Evolutionary conservation across 192 early-diverging fungal species (phyloP).

Genomic region (Backusella psychrophila): DNA sequence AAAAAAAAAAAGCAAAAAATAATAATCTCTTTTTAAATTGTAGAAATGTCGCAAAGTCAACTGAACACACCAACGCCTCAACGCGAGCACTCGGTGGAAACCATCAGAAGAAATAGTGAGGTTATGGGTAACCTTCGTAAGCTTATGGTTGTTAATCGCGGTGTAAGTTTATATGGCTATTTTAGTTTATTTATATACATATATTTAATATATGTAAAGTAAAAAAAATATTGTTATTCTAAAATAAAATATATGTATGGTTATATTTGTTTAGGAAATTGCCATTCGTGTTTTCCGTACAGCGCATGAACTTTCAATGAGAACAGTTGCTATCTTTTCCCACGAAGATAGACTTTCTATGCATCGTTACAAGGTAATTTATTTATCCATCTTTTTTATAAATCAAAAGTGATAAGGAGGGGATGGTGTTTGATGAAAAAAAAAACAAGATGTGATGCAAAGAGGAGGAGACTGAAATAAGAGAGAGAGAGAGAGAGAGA

Average conservation of each 20-base stretch:
- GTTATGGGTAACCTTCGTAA: conserved; percentile 47
- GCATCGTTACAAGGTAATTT: conserved; percentile 84
- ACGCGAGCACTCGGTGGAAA: conserved; percentile 50
- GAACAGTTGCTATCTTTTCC: conserved; percentile 85
- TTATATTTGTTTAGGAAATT: conserved; percentile 69
- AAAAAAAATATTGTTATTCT: neutral
- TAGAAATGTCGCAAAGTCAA: neutral
- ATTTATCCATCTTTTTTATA: neutral
- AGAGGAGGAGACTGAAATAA: neutral
- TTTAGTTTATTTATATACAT: conserved; percentile 8
- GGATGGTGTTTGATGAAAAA: neutral
- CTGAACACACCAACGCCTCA: neutral
- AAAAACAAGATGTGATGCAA: neutral
- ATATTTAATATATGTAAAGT: neutral
- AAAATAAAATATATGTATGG: neutral
- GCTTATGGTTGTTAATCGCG: conserved; percentile 52
- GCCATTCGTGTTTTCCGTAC: conserved; percentile 93
- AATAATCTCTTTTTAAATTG: neutral
- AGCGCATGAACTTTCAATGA: conserved; percentile 90
- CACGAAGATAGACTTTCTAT: conserved; percentile 88
- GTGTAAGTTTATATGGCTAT: conserved; percentile 30
- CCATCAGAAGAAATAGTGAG: conserved; percentile 50
- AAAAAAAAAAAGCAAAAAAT: neutral
- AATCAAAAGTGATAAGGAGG: neutral
- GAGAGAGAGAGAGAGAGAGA: neutral